Base-by-base conservation (phyloP, 192 early-diverging fungal genomes). In the Chytriomyces confervae region DNA sequence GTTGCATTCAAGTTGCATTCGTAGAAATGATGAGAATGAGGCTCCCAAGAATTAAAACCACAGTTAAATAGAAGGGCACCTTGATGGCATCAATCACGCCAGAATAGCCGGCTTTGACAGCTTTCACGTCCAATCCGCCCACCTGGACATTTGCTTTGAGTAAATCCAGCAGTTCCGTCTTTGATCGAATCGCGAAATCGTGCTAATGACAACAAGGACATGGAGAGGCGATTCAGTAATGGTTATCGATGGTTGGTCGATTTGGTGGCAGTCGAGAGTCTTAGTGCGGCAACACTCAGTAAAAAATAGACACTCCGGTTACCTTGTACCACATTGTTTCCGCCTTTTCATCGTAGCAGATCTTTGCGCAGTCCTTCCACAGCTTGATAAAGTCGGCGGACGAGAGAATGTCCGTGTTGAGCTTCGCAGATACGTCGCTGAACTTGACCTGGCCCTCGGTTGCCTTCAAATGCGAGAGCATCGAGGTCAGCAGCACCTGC, bases 271-370 rank as follows among this genome's bases (percentile, higher is more conserved):
- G 24, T 27, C 36, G 36, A 36, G 36, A 36, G 36, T 36, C 36
- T 36, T 36, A 36, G 36, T 36, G 36, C 24, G 36, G 36, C 36
- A 2, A 36, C 36, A 36, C 36, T 36, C 4, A 36, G 36, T 0
- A 36, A 3, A 3, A 57, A 57, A n/a, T 3, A 13, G 53, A 57
- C 3, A 57, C 16, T 0, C 13, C 13, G 53, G 3, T 24, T 29
- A 76, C 74, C 74, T 76, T 76, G 74, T 66, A 76, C 74, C 74
- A 76, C 20, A 76, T 76, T 29, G 44, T 49, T 27, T 66, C 63
- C 46, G 64, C 66, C 18, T 49, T 24, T 16, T 76, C 74, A 50
- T 76, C 63, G 49, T 47, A 76, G 16, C 48, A 62, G 53, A 76
- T 76, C 64, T 76, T 76, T 24, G 64, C 74, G 49, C 74, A 76